Conservation (phyloP, 306 rosid species). For the Trifolium fragiferum region DNA sequence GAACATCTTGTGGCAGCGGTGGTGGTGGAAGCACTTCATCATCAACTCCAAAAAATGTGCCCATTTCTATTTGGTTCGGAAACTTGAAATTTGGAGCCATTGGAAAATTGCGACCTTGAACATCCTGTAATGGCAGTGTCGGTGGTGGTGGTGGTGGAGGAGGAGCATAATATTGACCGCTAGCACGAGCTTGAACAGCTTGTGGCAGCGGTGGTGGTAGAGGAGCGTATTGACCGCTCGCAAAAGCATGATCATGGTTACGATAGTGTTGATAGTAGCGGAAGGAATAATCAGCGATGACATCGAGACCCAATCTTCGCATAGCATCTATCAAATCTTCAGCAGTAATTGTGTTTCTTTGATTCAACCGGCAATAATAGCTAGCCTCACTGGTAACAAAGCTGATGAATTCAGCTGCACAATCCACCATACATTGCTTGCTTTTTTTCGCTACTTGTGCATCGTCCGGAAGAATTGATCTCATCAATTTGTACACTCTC, state of each 20-base stretch:
- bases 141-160: too few relatives aligned
- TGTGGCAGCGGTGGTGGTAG: neutral
- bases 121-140: neutral
- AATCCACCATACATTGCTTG: slow-evolving; percentile 54
- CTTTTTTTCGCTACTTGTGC: slow-evolving; percentile 59
- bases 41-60: neutral
- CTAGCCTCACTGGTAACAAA: slow-evolving; percentile 63
- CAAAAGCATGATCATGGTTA: neutral
- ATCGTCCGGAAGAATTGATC: slow-evolving; percentile 47
- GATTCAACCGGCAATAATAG: slow-evolving; percentile 52
- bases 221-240: neutral
- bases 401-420: slow-evolving; percentile 64
- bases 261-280: slow-evolving; percentile 47
- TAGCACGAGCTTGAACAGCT: neutral
- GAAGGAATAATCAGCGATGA: slow-evolving; percentile 46
- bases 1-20: neutral
- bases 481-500: slow-evolving; percentile 59
- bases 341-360: slow-evolving; percentile 54
- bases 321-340: slow-evolving; percentile 63
- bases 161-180: neutral
- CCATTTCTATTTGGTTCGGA: neutral
- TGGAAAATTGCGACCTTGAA: neutral
- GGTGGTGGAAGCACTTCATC: neutral
- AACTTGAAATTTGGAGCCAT: neutral
- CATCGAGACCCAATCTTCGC: slow-evolving; percentile 58